phyloP scores from a whole-genome alignment of 2,329 filamentous ascomycete genomes.

The Pseudocercospora ulei region DNA sequence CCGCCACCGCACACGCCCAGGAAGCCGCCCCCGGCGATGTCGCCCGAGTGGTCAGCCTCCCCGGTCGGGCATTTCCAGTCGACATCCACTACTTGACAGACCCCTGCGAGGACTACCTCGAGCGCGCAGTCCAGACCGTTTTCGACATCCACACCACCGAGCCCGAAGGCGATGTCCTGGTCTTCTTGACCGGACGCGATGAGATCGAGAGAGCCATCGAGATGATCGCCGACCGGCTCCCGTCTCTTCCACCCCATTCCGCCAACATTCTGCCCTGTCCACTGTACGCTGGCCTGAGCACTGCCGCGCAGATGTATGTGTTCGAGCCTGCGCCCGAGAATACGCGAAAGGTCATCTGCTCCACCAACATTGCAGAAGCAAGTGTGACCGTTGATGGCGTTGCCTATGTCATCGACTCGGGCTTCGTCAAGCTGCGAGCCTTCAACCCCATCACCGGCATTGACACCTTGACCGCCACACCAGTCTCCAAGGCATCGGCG shows the following conservation, averaged over 20 bases:
- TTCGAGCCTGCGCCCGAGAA: constrained; percentile 76
- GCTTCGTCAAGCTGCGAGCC: constrained; percentile 80
- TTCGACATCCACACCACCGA: constrained; percentile 81
- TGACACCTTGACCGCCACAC: constrained; percentile 70
- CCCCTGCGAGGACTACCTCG: constrained; percentile 76
- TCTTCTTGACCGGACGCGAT: constrained; percentile 86
- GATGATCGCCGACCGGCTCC: constrained; percentile 62
- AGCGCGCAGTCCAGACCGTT: constrained; percentile 69
- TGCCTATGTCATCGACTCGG: constrained; percentile 79
- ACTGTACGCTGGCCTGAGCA: constrained; percentile 78
- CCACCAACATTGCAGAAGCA: constrained; percentile 93
- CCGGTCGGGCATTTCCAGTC: constrained; percentile 81
- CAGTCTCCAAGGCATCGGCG: constrained; percentile 85
- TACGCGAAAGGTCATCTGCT: constrained; percentile 81
- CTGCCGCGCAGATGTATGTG: constrained; percentile 88
- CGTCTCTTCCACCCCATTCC: constrained; percentile 51
- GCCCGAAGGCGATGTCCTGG: constrained; percentile 70
- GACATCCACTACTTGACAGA: constrained; percentile 71
- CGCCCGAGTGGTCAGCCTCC: constrained; percentile 66
- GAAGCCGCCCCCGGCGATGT: constrained; percentile 31
- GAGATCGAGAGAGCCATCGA: constrained; percentile 82
- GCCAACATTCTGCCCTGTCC: constrained; percentile 61
- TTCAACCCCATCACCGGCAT: constrained; percentile 80
- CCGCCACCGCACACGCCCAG: constrained; percentile 35
- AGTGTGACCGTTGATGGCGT: constrained; percentile 91